Evolutionary conservation across 495 filamentous ascomycete species (phyloP).

Genomic region (Talaromyces adpressus): DNA sequence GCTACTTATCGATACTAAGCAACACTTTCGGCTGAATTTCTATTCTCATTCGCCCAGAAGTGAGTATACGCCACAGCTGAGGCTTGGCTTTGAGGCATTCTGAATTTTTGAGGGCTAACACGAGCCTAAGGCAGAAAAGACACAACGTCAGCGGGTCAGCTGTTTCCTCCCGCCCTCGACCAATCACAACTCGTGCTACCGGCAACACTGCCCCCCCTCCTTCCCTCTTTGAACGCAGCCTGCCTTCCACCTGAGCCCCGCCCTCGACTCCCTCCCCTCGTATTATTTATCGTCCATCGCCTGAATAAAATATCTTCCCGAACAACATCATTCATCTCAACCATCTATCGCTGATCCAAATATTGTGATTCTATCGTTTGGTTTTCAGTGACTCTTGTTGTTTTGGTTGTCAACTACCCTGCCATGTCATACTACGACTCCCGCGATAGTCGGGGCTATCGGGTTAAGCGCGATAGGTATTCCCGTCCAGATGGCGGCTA

Average conservation of each 20-base stretch:
- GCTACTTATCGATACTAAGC: background rate
- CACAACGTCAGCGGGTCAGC: conserved; percentile 4
- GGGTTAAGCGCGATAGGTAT: conserved; percentile 24
- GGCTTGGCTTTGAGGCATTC: background rate
- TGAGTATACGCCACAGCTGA: conserved; percentile 1
- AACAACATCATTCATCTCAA: conserved; percentile 11
- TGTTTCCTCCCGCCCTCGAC: background rate
- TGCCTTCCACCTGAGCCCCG: background rate
- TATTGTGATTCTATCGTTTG: conserved; percentile 10
- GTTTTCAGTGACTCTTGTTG: conserved; percentile 7
- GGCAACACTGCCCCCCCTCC: background rate
- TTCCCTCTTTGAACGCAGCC: background rate
- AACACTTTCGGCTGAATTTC: background rate
- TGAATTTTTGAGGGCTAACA: conserved; percentile 2
- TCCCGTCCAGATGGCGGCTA: conserved; percentile 24
- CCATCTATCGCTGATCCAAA: conserved; percentile 5
- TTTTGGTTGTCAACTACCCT: conserved; percentile 5
- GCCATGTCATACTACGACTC: conserved; percentile 37
- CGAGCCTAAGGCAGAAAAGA: conserved; percentile 2
- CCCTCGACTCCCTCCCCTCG: background rate
- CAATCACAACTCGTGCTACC: background rate
- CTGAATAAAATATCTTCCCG: conserved; percentile 4
- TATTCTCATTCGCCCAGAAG: background rate
- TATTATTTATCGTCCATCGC: background rate
- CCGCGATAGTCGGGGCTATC: conserved; percentile 19